A percentile compares a stretch with the other conserved stretches of the same genome.
Conservation (phyloP, 257 asterid species). For the Primulina huaijiensis region DNA sequence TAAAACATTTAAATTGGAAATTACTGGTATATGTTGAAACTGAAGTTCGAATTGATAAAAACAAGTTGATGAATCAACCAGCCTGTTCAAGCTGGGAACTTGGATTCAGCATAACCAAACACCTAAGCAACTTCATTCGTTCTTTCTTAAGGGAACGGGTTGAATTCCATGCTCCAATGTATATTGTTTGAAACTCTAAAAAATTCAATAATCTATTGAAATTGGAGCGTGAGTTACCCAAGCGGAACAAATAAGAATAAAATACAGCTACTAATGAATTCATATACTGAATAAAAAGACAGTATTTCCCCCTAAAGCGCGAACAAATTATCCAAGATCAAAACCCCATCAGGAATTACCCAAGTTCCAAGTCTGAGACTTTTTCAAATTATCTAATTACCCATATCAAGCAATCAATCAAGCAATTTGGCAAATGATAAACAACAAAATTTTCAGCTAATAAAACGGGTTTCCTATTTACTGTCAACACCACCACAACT, state of each 20-base stretch:
- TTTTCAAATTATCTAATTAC: neutral
- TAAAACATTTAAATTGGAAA: neutral
- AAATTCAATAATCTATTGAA: too few relatives aligned
- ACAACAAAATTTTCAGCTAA: neutral
- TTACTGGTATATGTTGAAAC: neutral
- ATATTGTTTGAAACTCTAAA: too few relatives aligned
- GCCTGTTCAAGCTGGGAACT: neutral
- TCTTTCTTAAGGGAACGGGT: too few relatives aligned
- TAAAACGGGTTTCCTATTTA: too few relatives aligned
- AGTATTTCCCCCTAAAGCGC: neutral
- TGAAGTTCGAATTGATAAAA: neutral
- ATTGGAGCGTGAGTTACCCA: too few relatives aligned
- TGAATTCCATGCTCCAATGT: too few relatives aligned
- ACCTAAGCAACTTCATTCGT: neutral
- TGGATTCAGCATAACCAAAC: neutral
- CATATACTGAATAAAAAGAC: neutral
- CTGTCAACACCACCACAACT: too few relatives aligned
- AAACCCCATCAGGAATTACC: neutral
- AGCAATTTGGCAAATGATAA: too few relatives aligned
- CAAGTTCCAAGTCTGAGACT: too few relatives aligned
- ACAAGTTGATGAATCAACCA: neutral
- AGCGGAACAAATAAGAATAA: too few relatives aligned
- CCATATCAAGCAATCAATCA: neutral
- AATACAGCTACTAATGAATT: too few relatives aligned
- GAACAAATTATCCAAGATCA: neutral